Evolutionary conservation across 2,329 filamentous ascomycete genomes (phyloP), one percentile per base, ranked within the genome.

Genomic region (Colletotrichum somersetense): DNA sequence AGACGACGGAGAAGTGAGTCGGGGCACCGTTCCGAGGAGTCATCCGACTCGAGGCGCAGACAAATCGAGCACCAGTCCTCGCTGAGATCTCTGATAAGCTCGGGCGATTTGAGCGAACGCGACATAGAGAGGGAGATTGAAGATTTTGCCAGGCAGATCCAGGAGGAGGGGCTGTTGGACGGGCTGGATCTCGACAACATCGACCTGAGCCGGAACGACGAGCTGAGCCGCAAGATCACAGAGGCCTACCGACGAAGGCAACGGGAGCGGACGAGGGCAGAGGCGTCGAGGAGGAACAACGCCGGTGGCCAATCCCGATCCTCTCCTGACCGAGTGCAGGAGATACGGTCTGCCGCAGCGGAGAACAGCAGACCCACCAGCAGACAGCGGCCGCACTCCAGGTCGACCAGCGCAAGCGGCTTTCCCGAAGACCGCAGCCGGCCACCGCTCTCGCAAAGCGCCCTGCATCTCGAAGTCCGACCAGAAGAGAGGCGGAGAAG

Each of bases 41-140:
- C 81, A 73, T 75, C 80, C 66, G 76, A 81, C 75, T 77, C 78
- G 73, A 80, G 83, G 61, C 79, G 82, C 30, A 84, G 92, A 62
- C 91, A 91, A 64, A 87, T 98, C 59, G 94, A 96, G 78, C 96
- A 98, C 78, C 96, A 98, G 83, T 92, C 94, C 0, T 97, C 95
- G 71, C 84, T 98, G 74, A 87, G 95, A 65, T 97, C 93, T 12
- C 83, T 98, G 71, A 91, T 98, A 71, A 95, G 93, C 77, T 89
- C 91, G 5, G 93, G 92, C 0, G 92, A 95, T 74, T 87, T 93
- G 69, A 93, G 93, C 76, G 90, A 92, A 57, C 88, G 90, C 26
- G 92, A 96, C 75, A 91, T 97, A 76, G 93, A 97, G 79, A 90
- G 93, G 72, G 95, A 97, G 79, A 97, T 98, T 71, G 89, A 96